Base-by-base conservation (phyloP, 441 rosid species). In the Pelargonium citronellum region DNA sequence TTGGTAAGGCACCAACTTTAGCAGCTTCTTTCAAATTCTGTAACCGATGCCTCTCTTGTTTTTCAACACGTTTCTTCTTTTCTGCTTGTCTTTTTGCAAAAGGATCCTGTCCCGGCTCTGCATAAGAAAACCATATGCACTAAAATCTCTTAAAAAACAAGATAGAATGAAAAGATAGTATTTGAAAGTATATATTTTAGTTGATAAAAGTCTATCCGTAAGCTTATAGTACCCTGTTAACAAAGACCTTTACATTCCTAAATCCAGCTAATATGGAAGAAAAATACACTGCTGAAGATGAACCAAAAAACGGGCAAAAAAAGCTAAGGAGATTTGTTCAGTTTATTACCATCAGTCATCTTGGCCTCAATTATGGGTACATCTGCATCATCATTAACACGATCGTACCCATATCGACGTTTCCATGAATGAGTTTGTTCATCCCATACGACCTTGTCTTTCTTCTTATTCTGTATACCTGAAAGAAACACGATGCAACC, bases 331-430 rank as follows among this genome's bases (percentile, higher is more conserved):
- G 24, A 16, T 12, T 16, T 19, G 17, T 37, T 61, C 60, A 24
- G 17, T 17, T 44, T 30, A 13, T 47, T 83, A 94, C 97, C 97
- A 80, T 91, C 96, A 64, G 95, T 74, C 80, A 73, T 83, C 82
- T 91, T 95, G 79, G 96, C 96, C 71, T 90, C 99, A 49, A 91
- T 84, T 70, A 95, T 89, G 55, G 97, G 92, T 24, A 95, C 61
- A 69, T 95, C 97, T 51, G 80, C 75, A 83, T 95, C 97, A 72
- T 95, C 96, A 70, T 91, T 88, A 69, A 89, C 97, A 73, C 92
- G 96, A 77, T 94, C 96, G 65, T 87, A 91, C 64, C 99, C 97
- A 83, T 77, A 87, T 12, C 91, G 85, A 27, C 96, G 94, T 79
- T 95, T 95, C 87, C 97, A 95, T 12, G 85, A 66, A 64, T 81